A percentile compares a stretch with the other conserved stretches of the same genome.
Evolutionary conservation across 2,329 filamentous ascomycete genomes (phyloP).

Genomic region (Trichoderma pleuroti): DNA sequence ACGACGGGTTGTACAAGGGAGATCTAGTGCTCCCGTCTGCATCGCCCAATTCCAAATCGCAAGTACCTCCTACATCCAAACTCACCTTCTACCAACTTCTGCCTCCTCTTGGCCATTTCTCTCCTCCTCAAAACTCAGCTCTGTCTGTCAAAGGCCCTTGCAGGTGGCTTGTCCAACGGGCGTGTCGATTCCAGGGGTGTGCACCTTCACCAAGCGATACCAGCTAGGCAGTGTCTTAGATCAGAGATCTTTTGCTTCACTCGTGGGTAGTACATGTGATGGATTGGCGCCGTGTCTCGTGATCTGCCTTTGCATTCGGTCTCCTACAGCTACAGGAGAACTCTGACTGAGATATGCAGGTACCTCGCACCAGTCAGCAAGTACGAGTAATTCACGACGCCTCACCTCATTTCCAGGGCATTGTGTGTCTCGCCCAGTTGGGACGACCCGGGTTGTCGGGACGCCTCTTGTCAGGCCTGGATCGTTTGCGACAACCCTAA

Average conservation of each 20-base stretch:
- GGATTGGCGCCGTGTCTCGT: neutral
- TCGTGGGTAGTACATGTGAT: neutral
- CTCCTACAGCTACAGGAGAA: neutral
- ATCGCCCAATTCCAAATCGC: neutral
- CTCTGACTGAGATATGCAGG: conserved; percentile 18
- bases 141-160: conserved; percentile 13
- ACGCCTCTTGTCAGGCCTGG: conserved; percentile 5
- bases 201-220: conserved; percentile 12
- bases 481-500: neutral
- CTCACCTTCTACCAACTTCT: neutral
- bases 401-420: conserved; percentile 4
- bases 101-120: neutral
- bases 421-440: neutral
- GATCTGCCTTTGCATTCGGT: conserved; percentile 13
- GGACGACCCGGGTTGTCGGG: conserved; percentile 19
- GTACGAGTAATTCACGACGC: neutral
- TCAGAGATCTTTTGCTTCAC: conserved; percentile 13
- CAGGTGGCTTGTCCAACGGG: conserved; percentile 14
- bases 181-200: conserved; percentile 9
- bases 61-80: neutral
- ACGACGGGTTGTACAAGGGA: neutral
- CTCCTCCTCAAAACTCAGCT: neutral
- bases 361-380: neutral
- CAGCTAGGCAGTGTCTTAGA: conserved; percentile 19
- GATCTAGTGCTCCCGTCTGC: neutral